These are phyloP conservation scores for Eucalyptus marginata DNA, from an alignment of 345 rosid genomes.

Conservation along the genomic window DNA sequence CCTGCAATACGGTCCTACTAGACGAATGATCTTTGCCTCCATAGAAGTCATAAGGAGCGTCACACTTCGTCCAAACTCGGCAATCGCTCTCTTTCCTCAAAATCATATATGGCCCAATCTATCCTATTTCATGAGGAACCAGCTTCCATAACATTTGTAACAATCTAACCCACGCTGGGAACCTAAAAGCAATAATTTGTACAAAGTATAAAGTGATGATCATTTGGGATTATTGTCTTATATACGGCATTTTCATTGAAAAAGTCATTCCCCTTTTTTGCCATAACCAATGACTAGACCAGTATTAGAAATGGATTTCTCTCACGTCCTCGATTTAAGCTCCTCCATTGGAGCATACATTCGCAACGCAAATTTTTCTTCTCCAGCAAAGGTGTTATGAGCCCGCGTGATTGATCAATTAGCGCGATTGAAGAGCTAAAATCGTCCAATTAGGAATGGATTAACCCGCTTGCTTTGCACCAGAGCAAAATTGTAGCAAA, in stretches of 20 bases:
- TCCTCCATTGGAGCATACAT: not conserved
- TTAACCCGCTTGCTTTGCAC: not conserved
- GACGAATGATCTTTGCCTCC: not conserved
- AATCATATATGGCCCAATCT: not conserved
- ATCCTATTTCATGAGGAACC: not conserved
- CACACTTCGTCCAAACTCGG: not conserved
- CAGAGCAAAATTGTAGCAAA: not conserved
- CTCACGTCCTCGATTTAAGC: not conserved
- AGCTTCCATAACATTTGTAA: not conserved
- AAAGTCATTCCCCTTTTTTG: not conserved
- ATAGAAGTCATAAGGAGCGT: not conserved
- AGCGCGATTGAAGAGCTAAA: not conserved
- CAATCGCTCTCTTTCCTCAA: not conserved
- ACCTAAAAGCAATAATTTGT: not conserved
- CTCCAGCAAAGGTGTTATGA: not conserved
- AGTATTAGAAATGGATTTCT: not conserved
- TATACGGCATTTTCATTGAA: not conserved
- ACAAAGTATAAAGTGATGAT: not conserved
- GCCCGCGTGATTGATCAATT: not conserved
- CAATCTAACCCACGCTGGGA: accelerated
- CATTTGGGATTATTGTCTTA: not conserved
- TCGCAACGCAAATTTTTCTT: not conserved
- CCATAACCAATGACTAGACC: not conserved
- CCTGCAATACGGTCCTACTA: not conserved
- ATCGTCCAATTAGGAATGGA: not conserved